Evolutionary conservation across 306 rosid species (phyloP).

Genomic region (Medicago arabica): DNA sequence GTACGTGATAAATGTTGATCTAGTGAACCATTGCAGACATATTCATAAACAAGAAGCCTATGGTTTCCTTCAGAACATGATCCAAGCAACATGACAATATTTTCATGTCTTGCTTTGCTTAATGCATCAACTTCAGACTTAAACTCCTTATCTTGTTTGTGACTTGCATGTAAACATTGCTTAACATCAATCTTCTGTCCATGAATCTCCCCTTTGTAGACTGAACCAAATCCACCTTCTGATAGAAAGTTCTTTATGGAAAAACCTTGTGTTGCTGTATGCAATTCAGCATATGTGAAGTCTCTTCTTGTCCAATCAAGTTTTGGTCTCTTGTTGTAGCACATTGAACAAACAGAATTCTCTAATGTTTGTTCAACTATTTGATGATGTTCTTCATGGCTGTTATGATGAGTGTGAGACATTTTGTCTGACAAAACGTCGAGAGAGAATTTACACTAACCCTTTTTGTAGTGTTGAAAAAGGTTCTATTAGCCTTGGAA

Average conservation of each 20-base stretch:
- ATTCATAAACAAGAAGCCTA: slow-evolving; percentile 81
- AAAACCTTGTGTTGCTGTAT: slow-evolving; percentile 60
- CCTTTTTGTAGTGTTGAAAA: slow-evolving; percentile 34
- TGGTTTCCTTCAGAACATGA: slow-evolving; percentile 68
- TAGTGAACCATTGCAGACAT: slow-evolving; percentile 76
- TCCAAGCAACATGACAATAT: slow-evolving; percentile 74
- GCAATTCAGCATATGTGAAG: slow-evolving; percentile 66
- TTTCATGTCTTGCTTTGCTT: slow-evolving; percentile 73
- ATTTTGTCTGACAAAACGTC: slow-evolving; percentile 31
- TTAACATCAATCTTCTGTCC: slow-evolving; percentile 75
- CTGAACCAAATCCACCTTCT: slow-evolving; percentile 91
- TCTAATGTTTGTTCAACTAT: slow-evolving; percentile 34
- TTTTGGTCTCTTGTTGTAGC: slow-evolving; percentile 64
- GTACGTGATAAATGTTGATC: slow-evolving; percentile 74
- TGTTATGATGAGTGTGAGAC: background rate
- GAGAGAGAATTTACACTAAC: slow-evolving; percentile 17
- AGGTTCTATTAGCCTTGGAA: slow-evolving; percentile 30
- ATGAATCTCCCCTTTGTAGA: slow-evolving; percentile 54
- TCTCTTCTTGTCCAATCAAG: slow-evolving; percentile 53
- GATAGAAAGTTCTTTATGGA: slow-evolving; percentile 57
- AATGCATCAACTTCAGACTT: slow-evolving; percentile 70
- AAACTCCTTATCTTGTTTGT: slow-evolving; percentile 75
- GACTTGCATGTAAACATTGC: slow-evolving; percentile 58
- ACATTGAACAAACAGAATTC: slow-evolving; percentile 52
- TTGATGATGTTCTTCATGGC: background rate